Evolutionary conservation across 257 asterid species (phyloP).

Genomic region (Voacanga thouarsii): DNA sequence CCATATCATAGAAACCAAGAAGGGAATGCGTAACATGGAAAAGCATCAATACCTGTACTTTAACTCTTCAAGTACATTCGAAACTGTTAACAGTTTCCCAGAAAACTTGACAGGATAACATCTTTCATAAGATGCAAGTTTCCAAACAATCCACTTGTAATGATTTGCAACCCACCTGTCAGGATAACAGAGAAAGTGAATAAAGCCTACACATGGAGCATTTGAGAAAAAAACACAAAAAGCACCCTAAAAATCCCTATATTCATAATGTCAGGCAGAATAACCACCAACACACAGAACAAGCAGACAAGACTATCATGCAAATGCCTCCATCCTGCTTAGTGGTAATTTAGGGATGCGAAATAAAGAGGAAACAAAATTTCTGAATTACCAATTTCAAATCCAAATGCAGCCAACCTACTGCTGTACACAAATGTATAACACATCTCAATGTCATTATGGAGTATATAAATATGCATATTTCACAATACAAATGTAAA

Average conservation of each 20-base stretch:
- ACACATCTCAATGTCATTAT: not conserved
- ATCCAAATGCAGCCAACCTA: not conserved
- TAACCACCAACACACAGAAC: not conserved
- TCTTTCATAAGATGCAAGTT: slow-evolving; percentile 89
- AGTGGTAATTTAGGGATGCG: not conserved
- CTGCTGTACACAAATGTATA: not conserved
- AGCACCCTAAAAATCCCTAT: not conserved
- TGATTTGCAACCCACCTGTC: slow-evolving; percentile 87
- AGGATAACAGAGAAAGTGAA: slow-evolving; percentile 17
- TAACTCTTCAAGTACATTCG: slow-evolving; percentile 85
- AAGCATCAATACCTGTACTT: slow-evolving; percentile 59
- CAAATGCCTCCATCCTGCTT: not conserved
- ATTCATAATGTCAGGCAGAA: not conserved
- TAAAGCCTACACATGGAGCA: slow-evolving; percentile 2
- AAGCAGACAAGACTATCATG: not conserved
- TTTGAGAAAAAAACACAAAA: not conserved
- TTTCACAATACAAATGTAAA: not conserved
- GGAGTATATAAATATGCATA: not conserved
- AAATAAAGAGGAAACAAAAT: not conserved
- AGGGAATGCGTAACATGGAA: slow-evolving; percentile 12
- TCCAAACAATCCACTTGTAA: slow-evolving; percentile 95
- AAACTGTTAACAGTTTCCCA: slow-evolving; percentile 62
- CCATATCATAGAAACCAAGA: not conserved
- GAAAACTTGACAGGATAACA: slow-evolving; percentile 65
- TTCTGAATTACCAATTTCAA: not conserved